These are phyloP conservation scores for Collybiopsis confluens DNA, from an alignment of 768 basidiomycete genomes.

Conservation along the genomic window DNA sequence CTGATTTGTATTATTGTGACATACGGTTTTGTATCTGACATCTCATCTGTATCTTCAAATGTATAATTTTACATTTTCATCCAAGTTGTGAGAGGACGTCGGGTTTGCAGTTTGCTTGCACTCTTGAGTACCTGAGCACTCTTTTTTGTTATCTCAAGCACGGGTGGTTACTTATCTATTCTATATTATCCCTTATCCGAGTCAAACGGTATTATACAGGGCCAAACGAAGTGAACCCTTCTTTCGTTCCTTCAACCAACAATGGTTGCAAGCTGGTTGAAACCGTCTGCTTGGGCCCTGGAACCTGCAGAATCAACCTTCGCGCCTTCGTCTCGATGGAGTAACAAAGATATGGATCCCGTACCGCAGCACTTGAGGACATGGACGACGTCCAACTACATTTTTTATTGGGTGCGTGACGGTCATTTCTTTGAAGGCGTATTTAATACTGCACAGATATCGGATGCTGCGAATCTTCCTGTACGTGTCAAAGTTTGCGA, in stretches of 20 bases:
- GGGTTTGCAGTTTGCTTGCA: no score
- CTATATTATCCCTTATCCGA: no score
- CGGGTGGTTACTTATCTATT: no score
- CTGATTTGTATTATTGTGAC: neutral
- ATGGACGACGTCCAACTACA: slow-evolving; percentile 66
- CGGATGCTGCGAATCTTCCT: slow-evolving; percentile 41
- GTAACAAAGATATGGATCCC: slow-evolving; percentile 76
- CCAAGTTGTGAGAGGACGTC: no score
- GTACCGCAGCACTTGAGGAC: slow-evolving; percentile 57
- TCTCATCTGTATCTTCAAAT: neutral
- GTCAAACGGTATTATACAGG: no score
- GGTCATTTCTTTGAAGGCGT: slow-evolving; percentile 24
- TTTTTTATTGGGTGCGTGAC: slow-evolving; percentile 47
- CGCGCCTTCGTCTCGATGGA: slow-evolving; percentile 57
- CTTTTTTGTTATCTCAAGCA: no score
- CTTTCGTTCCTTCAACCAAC: neutral
- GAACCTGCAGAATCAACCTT: slow-evolving; percentile 50
- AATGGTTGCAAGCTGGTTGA: slow-evolving; percentile 21
- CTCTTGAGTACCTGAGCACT: no score
- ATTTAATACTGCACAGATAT: slow-evolving; percentile 20
- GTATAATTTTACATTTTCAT: no score
- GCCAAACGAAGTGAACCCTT: slow-evolving; percentile 2
- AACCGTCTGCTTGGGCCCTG: slow-evolving; percentile 43
- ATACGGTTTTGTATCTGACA: neutral
- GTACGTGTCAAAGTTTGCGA: slow-evolving; percentile 12